Base-by-base conservation (phyloP, 768 basidiomycete species). In the Cyclocybe aegerita region DNA sequence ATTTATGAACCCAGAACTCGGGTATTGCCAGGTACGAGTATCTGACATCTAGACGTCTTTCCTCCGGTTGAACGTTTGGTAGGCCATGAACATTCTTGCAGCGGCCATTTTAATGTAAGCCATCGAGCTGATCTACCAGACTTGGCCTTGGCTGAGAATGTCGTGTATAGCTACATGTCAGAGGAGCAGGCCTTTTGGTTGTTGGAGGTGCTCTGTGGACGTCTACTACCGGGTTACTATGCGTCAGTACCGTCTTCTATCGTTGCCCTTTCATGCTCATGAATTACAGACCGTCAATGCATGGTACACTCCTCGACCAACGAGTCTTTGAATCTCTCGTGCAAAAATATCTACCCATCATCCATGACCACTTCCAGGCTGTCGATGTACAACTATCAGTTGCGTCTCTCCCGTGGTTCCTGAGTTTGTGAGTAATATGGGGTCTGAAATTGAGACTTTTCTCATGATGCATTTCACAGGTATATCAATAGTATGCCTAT, bases 161-260 rank as follows among this genome's bases (percentile, higher is more conserved):
- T 17, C 32, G n/a, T n/a, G 29, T 14, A 8, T 58, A 98, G 95
- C 54, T 99, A 98, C 66, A 93, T 97, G 93, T 96, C 93, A 2
- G 97, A 99, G 69, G 97, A 98, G 59, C 96, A 98, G 66, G 87
- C 95, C 9, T 99, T 99, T 66, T 98, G 95, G 95, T 75, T 98
- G 5, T 77, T 99, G 5, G 91, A 95, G 62, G 92, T 98, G 1
- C 77, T 99, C 5, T 98, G 97, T 59, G 93, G 95, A 60, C 84
- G 96, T 10, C 81, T 98, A 23, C 74, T 99, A 23, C 97, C 97
- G 3, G 96, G 96, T n/a, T 98, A 98, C 68, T 98, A 97, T 65
- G 87, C 89, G 94, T 94, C 43, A 54, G 83, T 53, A 4, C 7
- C 15, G 10, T 68, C 42, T 38, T 16, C 35, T 47, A 10, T n/a